Conservation (phyloP, 192 early-diverging fungal genomes). For the Jimgerdemannia flammicorona region DNA sequence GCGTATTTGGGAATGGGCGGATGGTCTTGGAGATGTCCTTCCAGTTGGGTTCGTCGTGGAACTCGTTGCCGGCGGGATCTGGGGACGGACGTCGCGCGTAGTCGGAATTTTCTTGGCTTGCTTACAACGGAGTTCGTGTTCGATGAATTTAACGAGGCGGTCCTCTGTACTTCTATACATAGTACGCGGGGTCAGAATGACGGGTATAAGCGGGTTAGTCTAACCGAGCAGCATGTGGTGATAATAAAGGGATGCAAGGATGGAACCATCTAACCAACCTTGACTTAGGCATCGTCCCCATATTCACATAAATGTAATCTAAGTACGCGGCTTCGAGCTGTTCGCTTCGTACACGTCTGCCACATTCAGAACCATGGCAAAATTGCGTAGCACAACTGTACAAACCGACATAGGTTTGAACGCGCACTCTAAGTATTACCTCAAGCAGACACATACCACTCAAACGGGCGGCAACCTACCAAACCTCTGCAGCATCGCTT, state of each 20-base stretch:
- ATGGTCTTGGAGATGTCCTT: neutral
- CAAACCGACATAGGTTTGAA: constrained; percentile 5
- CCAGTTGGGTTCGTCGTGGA: too few relatives aligned
- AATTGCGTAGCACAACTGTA: constrained; percentile 45
- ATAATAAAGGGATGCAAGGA: too few relatives aligned
- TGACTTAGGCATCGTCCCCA: constrained; percentile 37
- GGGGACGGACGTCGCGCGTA: neutral
- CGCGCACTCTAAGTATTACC: neutral
- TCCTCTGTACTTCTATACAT: constrained; percentile 1
- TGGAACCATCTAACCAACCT: constrained; percentile 7
- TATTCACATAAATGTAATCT: constrained; percentile 43
- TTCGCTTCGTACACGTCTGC: constrained; percentile 44
- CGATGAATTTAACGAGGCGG: constrained; percentile 18
- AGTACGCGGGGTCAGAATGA: neutral
- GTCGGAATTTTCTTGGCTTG: constrained; percentile 10
- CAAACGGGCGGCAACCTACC: constrained; percentile 3
- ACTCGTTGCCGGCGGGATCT: neutral
- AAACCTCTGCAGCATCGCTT: constrained; percentile 27
- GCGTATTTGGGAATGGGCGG: neutral
- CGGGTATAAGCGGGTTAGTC: too few relatives aligned
- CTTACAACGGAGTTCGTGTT: constrained; percentile 9
- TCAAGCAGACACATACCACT: too few relatives aligned
- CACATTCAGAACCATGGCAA: constrained; percentile 46
- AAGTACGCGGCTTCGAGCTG: constrained; percentile 49
- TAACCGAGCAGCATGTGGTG: too few relatives aligned